phyloP scores from a whole-genome alignment of 1,284 basidiomycete genomes.

The Ceratobasidium sp. region DNA sequence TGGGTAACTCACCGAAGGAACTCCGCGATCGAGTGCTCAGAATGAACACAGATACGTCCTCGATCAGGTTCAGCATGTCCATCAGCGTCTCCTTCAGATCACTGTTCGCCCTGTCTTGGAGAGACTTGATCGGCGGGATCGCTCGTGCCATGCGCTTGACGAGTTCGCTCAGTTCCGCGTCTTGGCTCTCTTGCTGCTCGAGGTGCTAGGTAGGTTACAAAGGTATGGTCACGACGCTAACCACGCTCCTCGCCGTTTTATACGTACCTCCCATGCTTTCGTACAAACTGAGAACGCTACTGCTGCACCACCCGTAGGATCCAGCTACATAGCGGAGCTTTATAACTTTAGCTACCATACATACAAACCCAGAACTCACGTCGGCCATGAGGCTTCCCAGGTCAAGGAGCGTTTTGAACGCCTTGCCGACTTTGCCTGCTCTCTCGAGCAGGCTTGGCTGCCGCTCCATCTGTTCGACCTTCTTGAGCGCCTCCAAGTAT shows the following conservation, averaged over 20 bases:
- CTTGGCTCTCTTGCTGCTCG: not conserved
- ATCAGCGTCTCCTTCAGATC: not conserved
- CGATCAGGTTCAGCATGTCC: not conserved
- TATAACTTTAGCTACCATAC: too few species aligned
- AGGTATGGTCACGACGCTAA: too few species aligned
- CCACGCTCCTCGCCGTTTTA: too few species aligned
- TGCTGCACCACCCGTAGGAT: not conserved
- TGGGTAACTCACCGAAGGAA: not conserved
- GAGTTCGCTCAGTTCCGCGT: not conserved
- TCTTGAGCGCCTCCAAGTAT: not conserved
- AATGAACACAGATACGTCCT: slow-evolving; percentile 16
- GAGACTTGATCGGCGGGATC: not conserved
- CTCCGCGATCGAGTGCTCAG: not conserved
- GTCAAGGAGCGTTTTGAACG: slow-evolving; percentile 2
- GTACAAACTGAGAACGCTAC: not conserved
- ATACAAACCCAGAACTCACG: not conserved
- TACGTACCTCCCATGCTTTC: slow-evolving; percentile 20
- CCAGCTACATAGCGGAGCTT: not conserved
- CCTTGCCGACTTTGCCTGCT: not conserved
- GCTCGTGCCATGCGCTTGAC: not conserved
- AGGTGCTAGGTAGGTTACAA: not conserved
- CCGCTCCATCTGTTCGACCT: not conserved
- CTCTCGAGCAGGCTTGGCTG: not conserved
- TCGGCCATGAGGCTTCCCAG: not conserved
- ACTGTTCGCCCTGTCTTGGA: not conserved